Evolutionary conservation across 345 rosid species (phyloP).

Genomic region (Aquilaria yunnanensis): DNA sequence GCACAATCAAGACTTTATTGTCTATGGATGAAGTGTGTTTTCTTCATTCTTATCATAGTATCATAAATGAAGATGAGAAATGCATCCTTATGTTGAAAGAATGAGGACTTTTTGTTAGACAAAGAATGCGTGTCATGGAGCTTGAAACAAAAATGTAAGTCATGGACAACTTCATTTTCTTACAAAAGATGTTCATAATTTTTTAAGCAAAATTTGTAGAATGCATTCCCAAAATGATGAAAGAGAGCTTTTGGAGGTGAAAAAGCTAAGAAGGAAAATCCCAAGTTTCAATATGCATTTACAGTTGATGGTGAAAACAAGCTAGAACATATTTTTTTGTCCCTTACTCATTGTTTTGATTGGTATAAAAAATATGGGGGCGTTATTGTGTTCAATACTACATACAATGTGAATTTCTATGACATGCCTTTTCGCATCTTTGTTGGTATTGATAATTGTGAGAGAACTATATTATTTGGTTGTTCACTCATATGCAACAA

Average conservation of each 20-base stretch:
- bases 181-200: neutral
- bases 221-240: no score
- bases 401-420: neutral
- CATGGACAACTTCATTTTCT: no score
- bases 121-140: no score
- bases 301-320: neutral
- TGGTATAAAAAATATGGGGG: neutral
- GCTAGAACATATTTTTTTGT: no score
- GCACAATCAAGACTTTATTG: neutral
- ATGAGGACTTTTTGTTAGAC: neutral
- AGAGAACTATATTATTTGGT: neutral
- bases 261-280: no score
- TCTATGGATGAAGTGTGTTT: neutral
- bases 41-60: neutral
- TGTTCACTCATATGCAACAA: neutral
- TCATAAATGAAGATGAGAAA: no score
- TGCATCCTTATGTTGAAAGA: neutral
- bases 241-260: no score
- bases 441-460: neutral
- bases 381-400: neutral
- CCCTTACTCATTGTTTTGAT: no score
- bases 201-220: neutral
- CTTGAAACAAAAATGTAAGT: no score
- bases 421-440: neutral
- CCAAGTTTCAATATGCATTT: no score